Conservation (phyloP, 2,329 filamentous ascomycete species). For the Sporothrix pseudoabietina region DNA sequence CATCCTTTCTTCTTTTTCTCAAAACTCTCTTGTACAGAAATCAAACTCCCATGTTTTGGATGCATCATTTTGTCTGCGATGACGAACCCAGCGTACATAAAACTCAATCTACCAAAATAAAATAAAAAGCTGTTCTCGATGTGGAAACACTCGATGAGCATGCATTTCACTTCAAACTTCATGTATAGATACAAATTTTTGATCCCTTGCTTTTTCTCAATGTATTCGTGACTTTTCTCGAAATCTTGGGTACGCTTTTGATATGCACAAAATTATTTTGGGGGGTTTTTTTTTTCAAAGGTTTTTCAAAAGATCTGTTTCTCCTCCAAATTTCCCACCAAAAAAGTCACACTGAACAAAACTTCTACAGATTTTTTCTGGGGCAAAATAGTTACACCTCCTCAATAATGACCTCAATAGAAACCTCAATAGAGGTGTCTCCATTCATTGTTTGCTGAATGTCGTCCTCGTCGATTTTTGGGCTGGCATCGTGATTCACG, state of each 20-base stretch:
- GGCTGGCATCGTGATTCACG: neutral
- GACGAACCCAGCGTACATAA: neutral
- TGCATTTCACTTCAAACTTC: neutral
- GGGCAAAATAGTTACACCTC: too few relatives aligned
- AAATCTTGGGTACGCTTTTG: neutral
- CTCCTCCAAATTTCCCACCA: too few relatives aligned
- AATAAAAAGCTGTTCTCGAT: neutral
- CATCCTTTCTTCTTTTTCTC: conserved; percentile 1
- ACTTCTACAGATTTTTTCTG: too few relatives aligned
- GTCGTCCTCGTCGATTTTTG: neutral
- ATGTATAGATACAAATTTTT: conserved; percentile 5
- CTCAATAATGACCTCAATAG: neutral
- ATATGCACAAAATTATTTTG: neutral
- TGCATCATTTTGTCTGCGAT: neutral
- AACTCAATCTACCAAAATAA: neutral
- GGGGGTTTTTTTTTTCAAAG: neutral
- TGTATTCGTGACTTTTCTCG: neutral
- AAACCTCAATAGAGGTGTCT: neutral
- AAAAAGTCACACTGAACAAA: too few relatives aligned
- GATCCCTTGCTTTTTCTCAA: neutral
- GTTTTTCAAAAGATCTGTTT: neutral
- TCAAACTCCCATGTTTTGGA: neutral
- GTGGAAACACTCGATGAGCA: neutral
- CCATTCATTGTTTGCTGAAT: neutral
- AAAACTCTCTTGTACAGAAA: conserved; percentile 4